Base-by-base conservation (phyloP, 352 stramenopile species). In the Phytophthora cactorum region DNA sequence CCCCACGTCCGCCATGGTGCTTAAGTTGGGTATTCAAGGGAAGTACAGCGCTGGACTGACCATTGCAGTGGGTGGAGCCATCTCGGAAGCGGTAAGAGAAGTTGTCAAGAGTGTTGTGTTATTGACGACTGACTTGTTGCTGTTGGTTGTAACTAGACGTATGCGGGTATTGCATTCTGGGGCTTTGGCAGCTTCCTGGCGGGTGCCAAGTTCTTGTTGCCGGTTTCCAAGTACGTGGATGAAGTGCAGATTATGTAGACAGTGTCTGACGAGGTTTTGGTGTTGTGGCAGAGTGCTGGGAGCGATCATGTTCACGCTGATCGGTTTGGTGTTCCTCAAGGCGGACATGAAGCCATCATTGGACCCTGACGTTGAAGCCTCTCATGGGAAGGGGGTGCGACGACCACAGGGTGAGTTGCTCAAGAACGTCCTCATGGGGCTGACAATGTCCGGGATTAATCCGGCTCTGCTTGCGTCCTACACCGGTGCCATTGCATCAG, bases 381-480 rank as follows among this genome's bases (percentile, higher is more conserved):
- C 78, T 25, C 67, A 84, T 63, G 66, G 70, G 49, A 93, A 92
- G 72, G 75, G 67, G 29, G 77, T 76, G 36, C 59, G 75, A 29
- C 78, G 69, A 56, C 68, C 78, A 8, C 84, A 90, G 8, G 77
- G 89, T 27, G 85, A 93, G 67, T 63, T 96, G 38, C 32, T 87
- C 8, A 92, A 91, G 67, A 95, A 96, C 41, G 71, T 96, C 28
- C 74, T 96, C 9, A 81, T 96, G 67, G 89, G 89, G 12, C 62
- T 96, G 34, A 96, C 89, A 0, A 94, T 96, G 84, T 96, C 89
- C 12, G 89, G 88, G 0, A 91, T 96, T 65, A 96, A 96, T 41
- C 89, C 88, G 7, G 88, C 89, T 22, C 61, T 96, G 41, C 68
- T 96, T 4, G 89, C 88, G 0, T 95, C 89, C 5, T 96, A 96